A percentile compares a stretch with the other conserved stretches of the same genome.
These are phyloP conservation scores for Medicago arabica DNA, from an alignment of 306 rosid species.

Conservation along the genomic window DNA sequence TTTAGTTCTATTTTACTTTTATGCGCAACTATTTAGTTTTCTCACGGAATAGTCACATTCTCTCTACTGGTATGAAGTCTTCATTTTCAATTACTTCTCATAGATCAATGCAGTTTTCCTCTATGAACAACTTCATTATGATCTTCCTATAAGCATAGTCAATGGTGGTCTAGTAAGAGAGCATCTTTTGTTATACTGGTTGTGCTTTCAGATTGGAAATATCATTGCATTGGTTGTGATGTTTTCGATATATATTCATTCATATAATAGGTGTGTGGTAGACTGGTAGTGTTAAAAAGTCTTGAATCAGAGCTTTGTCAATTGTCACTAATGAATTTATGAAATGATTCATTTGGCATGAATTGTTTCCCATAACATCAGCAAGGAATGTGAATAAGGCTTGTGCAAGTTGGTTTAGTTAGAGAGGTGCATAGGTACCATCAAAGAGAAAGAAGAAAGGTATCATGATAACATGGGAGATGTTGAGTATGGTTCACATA, in stretches of 20 bases:
- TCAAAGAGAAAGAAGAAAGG: no score
- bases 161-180: no score
- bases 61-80: not conserved
- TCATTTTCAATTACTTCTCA: not conserved
- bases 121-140: not conserved
- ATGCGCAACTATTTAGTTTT: not conserved
- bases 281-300: no score
- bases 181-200: no score
- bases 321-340: not conserved
- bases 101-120: not conserved
- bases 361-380: no score
- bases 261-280: no score
- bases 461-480: no score
- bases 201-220: no score
- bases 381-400: slow-evolving; percentile 17
- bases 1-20: no score
- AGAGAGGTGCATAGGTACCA: not conserved
- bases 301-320: not conserved
- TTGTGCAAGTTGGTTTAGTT: not conserved
- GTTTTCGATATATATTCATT: not conserved
- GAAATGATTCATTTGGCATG: not conserved
- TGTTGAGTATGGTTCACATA: no score
- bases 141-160: not conserved
- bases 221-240: not conserved
- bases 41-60: not conserved